A percentile compares a stretch with the other conserved stretches of the same genome.
These are phyloP conservation scores for Cymodocea nodosa DNA, from an alignment of 116 monocot species.

Conservation along the genomic window DNA sequence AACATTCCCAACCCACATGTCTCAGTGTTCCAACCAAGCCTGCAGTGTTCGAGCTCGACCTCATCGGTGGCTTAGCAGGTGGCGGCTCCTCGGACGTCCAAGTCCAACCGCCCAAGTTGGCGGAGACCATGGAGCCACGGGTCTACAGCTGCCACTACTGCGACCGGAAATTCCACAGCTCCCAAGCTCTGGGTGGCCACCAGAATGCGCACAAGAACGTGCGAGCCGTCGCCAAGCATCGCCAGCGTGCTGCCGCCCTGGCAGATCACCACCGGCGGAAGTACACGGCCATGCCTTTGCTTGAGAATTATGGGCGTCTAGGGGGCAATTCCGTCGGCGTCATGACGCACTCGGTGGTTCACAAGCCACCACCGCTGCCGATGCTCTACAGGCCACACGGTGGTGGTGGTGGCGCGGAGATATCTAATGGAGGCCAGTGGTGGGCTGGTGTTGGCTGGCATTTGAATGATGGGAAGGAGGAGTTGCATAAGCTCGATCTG, in stretches of 20 bases:
- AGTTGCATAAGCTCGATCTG: constrained; percentile 19
- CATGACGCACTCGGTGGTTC: constrained; percentile 19
- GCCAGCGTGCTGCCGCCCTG: not conserved
- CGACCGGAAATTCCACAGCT: constrained; percentile 24
- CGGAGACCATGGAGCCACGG: not conserved
- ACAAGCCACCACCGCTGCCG: constrained; percentile 18
- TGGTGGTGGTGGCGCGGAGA: not conserved
- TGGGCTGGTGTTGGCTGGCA: not conserved
- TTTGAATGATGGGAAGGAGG: constrained; percentile 5
- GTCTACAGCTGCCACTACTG: constrained; percentile 23
- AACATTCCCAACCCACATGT: not conserved
- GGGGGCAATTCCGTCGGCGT: constrained; percentile 14
- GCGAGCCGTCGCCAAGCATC: constrained; percentile 11
- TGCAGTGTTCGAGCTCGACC: not conserved
- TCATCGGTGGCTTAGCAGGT: not conserved
- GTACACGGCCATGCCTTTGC: not conserved
- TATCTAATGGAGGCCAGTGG: not conserved
- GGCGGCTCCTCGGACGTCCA: not conserved
- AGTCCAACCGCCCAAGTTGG: not conserved
- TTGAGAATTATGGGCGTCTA: not conserved
- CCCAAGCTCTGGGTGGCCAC: constrained; percentile 28
- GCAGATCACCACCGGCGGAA: not conserved
- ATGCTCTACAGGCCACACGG: not conserved
- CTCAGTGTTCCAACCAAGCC: not conserved
- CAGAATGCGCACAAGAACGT: constrained; percentile 31